Percentiles rank a stretch among this genome's conserved stretches.
These are phyloP conservation scores for Castanea mollissima DNA, from an alignment of 306 rosid species.

Conservation along the genomic window DNA sequence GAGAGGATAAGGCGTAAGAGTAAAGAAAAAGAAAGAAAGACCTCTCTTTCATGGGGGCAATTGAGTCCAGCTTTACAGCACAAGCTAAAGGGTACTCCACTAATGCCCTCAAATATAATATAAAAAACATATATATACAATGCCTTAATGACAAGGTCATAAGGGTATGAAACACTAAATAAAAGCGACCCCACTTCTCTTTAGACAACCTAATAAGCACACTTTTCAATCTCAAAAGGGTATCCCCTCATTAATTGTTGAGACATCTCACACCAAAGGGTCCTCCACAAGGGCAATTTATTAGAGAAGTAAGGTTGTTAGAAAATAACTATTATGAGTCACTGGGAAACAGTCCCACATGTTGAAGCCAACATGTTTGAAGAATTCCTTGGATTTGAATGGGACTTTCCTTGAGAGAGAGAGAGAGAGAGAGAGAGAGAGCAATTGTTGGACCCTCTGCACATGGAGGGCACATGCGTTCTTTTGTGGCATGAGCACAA, in stretches of 20 bases:
- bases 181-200: conserved; percentile 35
- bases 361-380: conserved; percentile 26
- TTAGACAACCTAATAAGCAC: conserved; percentile 9
- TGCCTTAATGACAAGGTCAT: conserved; percentile 2
- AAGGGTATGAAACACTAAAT: conserved; percentile 27
- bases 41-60: conserved; percentile 8
- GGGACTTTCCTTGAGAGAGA: conserved; percentile 28
- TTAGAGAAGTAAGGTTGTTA: neutral
- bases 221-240: neutral
- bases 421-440: neutral
- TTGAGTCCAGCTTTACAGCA: conserved; percentile 34
- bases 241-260: neutral
- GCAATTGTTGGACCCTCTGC: conserved; percentile 28
- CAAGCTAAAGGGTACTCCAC: conserved; percentile 4
- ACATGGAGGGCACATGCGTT: conserved; percentile 43
- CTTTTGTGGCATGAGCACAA: conserved; percentile 6
- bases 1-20: neutral
- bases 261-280: conserved; percentile 3
- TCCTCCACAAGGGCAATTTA: neutral
- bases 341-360: conserved; percentile 17
- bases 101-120: neutral
- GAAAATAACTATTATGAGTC: conserved; percentile 1
- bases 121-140: neutral
- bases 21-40: conserved; percentile 1
- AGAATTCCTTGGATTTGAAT: conserved; percentile 19